Evolutionary conservation across 2,329 filamentous ascomycete species (phyloP), one percentile per base, ranked within the genome.

Genomic region (Botrytis byssoidea): DNA sequence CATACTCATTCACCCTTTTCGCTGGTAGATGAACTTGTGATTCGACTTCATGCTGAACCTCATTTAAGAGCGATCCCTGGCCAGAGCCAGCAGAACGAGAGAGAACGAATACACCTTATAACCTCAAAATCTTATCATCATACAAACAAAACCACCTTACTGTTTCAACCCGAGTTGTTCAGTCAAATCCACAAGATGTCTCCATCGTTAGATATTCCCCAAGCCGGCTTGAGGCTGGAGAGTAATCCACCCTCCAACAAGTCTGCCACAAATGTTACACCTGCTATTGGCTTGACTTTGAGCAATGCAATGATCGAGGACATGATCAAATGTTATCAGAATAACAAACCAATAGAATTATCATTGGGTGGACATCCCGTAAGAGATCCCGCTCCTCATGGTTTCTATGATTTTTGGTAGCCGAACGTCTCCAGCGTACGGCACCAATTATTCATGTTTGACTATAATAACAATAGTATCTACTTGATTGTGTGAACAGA

Each of bases 241-340:
- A 72, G 51, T 32, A 51, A 72, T 14, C 63, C 20, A 32, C 70
- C 60, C 65, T 72, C 71, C 37, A 61, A 55, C 71, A 72, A 72
- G 63, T 68, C 48, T 16, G 71, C 63, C 8, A 37, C 48, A 46
- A 67, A 66, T 68, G 12, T 48, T 10, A 48, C 63, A 37, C 51
- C 71, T 60, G 71, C 71, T 69, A 72, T 91, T 79, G 85, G 87
- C 76, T 82, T 91, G 73, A 86, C 84, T n/a, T 82, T 91, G 75
- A 86, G 83, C 77, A 86, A 90, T 79, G 84, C 83, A 79, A 84
- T 89, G 70, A 87, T 91, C 78, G 87, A 90, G 80, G 85, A 88
- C 75, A 88, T 91, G 86, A 90, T 91, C 77, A 85, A 85, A 80
- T 88, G 86, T 78, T 85, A 88, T 57, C 86, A 87, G 78, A 85